Percentiles rank a stretch among this genome's conserved stretches.
Conservation (phyloP, 2,329 filamentous ascomycete genomes). For the Stemphylium vesicarium region DNA sequence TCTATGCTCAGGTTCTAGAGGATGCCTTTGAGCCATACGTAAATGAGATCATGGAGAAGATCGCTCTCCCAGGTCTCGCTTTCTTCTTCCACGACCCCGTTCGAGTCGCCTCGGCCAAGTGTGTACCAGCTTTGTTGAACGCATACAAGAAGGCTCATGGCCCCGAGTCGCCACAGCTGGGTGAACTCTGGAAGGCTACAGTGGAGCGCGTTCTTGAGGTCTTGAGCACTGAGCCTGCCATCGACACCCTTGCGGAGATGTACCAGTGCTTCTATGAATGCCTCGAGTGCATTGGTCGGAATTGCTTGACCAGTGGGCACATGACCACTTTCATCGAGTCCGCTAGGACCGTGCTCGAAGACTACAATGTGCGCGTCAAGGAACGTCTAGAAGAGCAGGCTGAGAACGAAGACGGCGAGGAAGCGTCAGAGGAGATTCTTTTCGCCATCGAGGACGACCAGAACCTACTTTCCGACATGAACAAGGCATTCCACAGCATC, state of each 20-base stretch:
- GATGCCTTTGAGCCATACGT: constrained; percentile 91
- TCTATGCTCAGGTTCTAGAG: constrained; percentile 96
- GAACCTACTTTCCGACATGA: constrained; percentile 96
- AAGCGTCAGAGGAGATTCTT: constrained; percentile 83
- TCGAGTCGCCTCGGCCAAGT: constrained; percentile 90
- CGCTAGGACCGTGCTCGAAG: constrained; percentile 83
- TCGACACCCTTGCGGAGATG: constrained; percentile 97
- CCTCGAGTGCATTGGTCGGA: constrained; percentile 88
- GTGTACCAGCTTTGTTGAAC: constrained; percentile 90
- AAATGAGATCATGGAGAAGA: constrained; percentile 92
- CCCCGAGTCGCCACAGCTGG: constrained; percentile 76
- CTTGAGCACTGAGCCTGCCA: constrained; percentile 88
- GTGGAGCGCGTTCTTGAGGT: constrained; percentile 93
- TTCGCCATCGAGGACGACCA: constrained; percentile 97
- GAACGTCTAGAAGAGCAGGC: constrained; percentile 83
- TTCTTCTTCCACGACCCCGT: constrained; percentile 99
- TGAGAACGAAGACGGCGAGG: constrained; percentile 86
- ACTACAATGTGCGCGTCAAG: constrained; percentile 88
- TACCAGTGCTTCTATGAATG: constrained; percentile 99
- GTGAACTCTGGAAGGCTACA: constrained; percentile 82
- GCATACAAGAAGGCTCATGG: constrained; percentile 94
- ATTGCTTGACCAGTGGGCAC: constrained; percentile 77
- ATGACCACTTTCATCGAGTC: constrained; percentile 89
- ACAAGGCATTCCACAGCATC: constrained; percentile 98
- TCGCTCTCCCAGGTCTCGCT: constrained; percentile 88